phyloP scores from a whole-genome alignment of 257 asterid species.

The Lycium barbarum region DNA sequence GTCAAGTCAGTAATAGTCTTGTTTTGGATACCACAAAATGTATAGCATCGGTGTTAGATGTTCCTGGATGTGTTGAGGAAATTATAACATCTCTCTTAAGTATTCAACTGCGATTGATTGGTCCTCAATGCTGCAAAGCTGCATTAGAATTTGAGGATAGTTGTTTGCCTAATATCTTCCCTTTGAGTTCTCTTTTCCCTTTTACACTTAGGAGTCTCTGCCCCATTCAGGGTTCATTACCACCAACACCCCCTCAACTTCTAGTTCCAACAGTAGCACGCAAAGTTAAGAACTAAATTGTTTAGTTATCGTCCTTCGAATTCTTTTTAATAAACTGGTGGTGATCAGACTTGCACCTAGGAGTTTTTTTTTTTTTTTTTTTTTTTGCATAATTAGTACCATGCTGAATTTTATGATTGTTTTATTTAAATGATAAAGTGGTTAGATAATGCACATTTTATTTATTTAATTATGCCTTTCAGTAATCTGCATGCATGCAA shows the following conservation, averaged over 20 bases:
- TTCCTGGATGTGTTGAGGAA: constrained; percentile 40
- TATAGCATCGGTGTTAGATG: constrained; percentile 27
- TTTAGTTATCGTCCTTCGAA: neutral
- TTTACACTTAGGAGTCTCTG: no score
- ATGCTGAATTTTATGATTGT: neutral
- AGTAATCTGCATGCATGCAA: no score
- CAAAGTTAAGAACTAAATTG: neutral
- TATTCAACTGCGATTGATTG: constrained; percentile 24
- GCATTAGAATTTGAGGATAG: constrained; percentile 31
- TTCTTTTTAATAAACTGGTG: neutral
- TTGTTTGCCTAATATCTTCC: constrained; percentile 42
- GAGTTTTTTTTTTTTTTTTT: neutral
- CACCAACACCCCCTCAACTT: no score
- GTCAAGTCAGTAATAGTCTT: neutral
- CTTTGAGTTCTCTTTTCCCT: constrained; percentile 25
- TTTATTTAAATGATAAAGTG: neutral
- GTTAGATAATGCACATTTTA: neutral
- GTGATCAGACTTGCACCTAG: neutral
- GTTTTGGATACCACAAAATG: constrained; percentile 1
- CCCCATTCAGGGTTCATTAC: neutral
- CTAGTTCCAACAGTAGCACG: neutral
- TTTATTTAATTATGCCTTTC: neutral
- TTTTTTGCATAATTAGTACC: neutral
- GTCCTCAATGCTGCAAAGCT: constrained; percentile 44
- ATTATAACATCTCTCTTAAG: constrained; percentile 34